phyloP scores from a whole-genome alignment of 148 eudicot species.

The Rhododendron griersonianum region DNA sequence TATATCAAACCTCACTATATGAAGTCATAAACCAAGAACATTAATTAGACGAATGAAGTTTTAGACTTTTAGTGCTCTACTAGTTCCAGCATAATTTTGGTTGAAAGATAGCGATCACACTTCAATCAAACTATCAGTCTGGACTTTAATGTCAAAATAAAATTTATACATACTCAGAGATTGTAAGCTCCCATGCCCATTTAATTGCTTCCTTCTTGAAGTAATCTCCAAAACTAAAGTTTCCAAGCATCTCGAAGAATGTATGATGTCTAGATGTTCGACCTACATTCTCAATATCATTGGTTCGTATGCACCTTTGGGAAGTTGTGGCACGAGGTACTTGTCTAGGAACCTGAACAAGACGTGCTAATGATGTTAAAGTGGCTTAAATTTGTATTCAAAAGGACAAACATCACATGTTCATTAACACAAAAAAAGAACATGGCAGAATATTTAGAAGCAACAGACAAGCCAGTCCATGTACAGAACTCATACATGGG shows the following conservation, averaged over 20 bases:
- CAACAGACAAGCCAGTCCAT: background rate
- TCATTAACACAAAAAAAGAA: background rate
- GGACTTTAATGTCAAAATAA: background rate
- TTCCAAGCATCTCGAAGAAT: conserved; percentile 98
- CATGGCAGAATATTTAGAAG: background rate
- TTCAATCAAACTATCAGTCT: background rate
- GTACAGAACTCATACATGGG: background rate
- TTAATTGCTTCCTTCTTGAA: conserved; percentile 89
- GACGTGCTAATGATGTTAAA: background rate
- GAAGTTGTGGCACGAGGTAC: conserved; percentile 86
- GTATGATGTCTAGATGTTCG: conserved; percentile 94
- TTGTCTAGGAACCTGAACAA: conserved; percentile 70
- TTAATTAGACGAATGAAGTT: background rate
- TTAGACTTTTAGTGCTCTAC: background rate
- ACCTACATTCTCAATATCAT: conserved; percentile 96
- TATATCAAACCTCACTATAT: background rate
- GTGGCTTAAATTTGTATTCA: background rate
- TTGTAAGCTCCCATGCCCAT: conserved; percentile 99
- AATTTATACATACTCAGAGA: conserved; percentile 57
- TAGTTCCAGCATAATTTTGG: background rate
- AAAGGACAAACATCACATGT: background rate
- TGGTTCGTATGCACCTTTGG: conserved; percentile 93
- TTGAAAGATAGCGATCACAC: background rate
- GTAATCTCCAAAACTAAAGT: conserved; percentile 97
- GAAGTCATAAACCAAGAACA: background rate